Evolutionary conservation across 257 asterid genomes (phyloP), one percentile per base, ranked within the genome.

Genomic region (Nicotiana tabacum): DNA sequence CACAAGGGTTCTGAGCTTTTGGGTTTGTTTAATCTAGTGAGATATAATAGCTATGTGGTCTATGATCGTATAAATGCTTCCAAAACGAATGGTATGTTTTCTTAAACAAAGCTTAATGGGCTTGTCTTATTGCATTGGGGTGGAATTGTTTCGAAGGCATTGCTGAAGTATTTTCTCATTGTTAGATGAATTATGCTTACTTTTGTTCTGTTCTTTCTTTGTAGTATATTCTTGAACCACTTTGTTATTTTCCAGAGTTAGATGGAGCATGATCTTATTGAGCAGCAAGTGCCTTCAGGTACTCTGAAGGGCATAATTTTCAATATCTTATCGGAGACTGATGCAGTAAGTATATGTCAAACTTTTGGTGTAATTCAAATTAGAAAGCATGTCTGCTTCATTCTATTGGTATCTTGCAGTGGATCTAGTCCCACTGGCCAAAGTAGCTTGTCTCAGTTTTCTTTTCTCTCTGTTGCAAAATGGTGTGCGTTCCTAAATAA

Each of bases 261-360:
- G 81, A 90, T 94, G 96, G 97, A 91, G 61, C 84, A 83, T 76
- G 93, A 90, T 80, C 81, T 77, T 82, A 81, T 82, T 70, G 90
- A 84, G 83, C 91, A 84, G 85, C 92, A 84, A 84, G 91, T 86
- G 83, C 72, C 88, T 18, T 77, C 86, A 60, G 95, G 89, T 62
- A 81, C 85, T 39, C 83, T 94, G 83, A 92, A 43, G 89, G 92
- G 95, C 79, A 85, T 96, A 81, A 86, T 8, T 83, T 91, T 96
- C 62, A 77, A 78, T 83, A 92, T 92, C 81, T 86, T 96, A 82
- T 87, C 97, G 2, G 93, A 90, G 86, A 88, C 89, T 66, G 99
- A 94, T 83, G 97, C 98, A 10, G 99, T 96, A 89, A 90, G 98
- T 86, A 79, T 76, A 79, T 77, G 29, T 77, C 58, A 29, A 66